Conservation (phyloP, 495 filamentous ascomycete species). For the Umbilicaria muhlenbergii region DNA sequence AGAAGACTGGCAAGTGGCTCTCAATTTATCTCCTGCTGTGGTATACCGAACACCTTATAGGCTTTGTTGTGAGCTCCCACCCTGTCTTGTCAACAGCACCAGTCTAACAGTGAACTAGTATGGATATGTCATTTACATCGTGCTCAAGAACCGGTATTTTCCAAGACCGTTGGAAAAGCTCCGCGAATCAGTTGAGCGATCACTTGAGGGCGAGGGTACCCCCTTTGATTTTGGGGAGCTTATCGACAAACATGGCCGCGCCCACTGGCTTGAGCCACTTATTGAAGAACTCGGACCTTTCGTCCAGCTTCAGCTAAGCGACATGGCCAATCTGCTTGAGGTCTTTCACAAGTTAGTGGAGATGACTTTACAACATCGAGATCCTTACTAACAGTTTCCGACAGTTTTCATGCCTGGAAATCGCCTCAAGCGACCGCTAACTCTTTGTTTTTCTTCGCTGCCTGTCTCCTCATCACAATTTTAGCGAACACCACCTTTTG, state of each 20-base stretch:
- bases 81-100: not conserved
- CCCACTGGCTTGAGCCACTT: slow-evolving; percentile 25
- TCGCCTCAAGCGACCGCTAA: slow-evolving; percentile 18
- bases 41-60: slow-evolving; percentile 22
- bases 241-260: slow-evolving; percentile 25
- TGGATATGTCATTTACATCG: slow-evolving; percentile 23
- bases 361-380: not conserved
- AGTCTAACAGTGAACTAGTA: slow-evolving; percentile 5
- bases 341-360: slow-evolving; percentile 19
- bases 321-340: slow-evolving; percentile 27
- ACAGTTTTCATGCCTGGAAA: slow-evolving; percentile 30
- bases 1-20: slow-evolving; percentile 19
- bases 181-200: slow-evolving; percentile 18
- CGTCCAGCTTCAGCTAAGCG: slow-evolving; percentile 26
- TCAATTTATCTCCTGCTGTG: slow-evolving; percentile 21
- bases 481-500: slow-evolving; percentile 19
- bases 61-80: slow-evolving; percentile 19
- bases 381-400: not conserved
- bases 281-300: slow-evolving; percentile 23
- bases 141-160: slow-evolving; percentile 20
- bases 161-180: slow-evolving; percentile 20
- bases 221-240: slow-evolving; percentile 24
- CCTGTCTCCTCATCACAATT: slow-evolving; percentile 17
- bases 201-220: slow-evolving; percentile 12
- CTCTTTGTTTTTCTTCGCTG: slow-evolving; percentile 19